Evolutionary conservation across 768 basidiomycete species (phyloP), one percentile per base, ranked within the genome.

Genomic region (Mycena latifolia): DNA sequence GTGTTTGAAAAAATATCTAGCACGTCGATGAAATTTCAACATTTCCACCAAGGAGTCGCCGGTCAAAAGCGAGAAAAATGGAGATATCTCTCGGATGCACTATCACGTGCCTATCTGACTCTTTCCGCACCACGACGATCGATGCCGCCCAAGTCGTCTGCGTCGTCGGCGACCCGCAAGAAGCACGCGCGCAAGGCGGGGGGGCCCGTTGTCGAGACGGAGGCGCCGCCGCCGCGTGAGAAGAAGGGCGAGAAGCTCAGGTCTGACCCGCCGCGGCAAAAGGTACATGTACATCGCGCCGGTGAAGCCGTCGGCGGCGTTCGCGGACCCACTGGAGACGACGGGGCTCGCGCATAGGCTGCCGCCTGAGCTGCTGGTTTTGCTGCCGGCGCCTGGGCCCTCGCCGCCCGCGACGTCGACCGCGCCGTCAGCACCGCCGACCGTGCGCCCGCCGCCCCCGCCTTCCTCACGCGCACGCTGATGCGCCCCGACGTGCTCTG

Each of bases 281-380:
- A 98, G 81, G 85, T 88, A 54, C 98, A n/a, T n/a, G 55, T 98
- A 93, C 78, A 91, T 95, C 57, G 91, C 92, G 9, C 97, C 96
- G 0, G 86, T 89, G 2, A 96, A 93, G 73, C 93, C 92, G 27
- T 82, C 85, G 0, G 89, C 92, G 10, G 80, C 87, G 1, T 86
- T 87, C 54, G 92, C 88, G 24, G 95, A 98, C 82, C 96, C 96
- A 2, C 82, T 98, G 41, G 95, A 98, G 72, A 88, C 90, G 2
- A 87, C 89, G 4, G 95, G 95, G 0, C 83, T 97, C 6, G 91
- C 88, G 3, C 88, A 88, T 71, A 79, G 80, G 15, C 77, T 98
- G 5, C 93, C 94, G 0, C 86, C 95, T 2, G 94, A 95, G 29
- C 82, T 99, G 24, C 83, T 96, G 9, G 88, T 98, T 52, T 86